These are phyloP conservation scores for Camillea tinctor DNA, from an alignment of 2,329 filamentous ascomycete genomes.

Conservation along the genomic window DNA sequence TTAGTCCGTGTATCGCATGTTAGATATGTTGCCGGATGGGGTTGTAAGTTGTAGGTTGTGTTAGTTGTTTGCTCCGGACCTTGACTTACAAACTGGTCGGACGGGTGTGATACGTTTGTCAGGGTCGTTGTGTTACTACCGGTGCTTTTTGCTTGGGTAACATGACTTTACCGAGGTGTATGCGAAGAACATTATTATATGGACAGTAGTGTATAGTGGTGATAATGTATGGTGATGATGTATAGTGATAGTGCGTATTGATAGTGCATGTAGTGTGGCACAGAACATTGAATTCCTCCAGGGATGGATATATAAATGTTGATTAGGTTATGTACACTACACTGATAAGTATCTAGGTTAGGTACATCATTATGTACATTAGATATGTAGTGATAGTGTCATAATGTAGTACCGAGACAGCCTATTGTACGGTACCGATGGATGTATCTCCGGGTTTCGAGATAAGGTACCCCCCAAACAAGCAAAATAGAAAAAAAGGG, in stretches of 20 bases:
- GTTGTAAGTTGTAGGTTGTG: neutral
- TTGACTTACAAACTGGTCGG: neutral
- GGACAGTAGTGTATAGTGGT: no score
- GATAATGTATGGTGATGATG: no score
- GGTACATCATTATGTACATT: no score
- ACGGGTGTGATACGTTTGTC: neutral
- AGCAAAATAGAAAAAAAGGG: no score
- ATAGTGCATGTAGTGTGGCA: no score
- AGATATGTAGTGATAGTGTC: neutral
- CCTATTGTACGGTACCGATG: neutral
- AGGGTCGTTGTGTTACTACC: neutral
- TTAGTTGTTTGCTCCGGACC: neutral
- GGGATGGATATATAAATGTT: neutral
- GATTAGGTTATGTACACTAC: no score
- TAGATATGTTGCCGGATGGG: no score
- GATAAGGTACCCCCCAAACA: no score
- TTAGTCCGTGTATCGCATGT: neutral
- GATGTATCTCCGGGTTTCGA: neutral
- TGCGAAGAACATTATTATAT: neutral
- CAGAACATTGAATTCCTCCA: neutral
- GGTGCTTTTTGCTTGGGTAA: neutral
- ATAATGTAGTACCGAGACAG: neutral
- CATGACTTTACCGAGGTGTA: neutral
- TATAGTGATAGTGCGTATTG: no score
- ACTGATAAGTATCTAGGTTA: no score